Conservation (phyloP, 1,284 basidiomycete genomes). For the Trichosporon sp. region DNA sequence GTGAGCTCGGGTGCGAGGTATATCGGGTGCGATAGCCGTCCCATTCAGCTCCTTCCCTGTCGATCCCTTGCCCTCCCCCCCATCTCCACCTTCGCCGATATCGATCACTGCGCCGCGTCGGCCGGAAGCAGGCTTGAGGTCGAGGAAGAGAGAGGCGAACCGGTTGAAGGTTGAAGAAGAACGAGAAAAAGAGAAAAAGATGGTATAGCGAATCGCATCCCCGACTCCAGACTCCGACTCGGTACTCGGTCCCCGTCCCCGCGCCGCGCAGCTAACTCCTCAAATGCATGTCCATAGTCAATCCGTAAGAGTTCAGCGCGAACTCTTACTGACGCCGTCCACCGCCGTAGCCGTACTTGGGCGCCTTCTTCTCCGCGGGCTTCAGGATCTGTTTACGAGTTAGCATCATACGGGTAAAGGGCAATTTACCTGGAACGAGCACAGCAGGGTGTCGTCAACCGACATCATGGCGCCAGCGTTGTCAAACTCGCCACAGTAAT, state of each 20-base stretch:
- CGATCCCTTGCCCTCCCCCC: background rate
- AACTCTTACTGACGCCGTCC: slow-evolving; percentile 51
- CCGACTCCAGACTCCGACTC: background rate
- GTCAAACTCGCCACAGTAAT: slow-evolving; percentile 98
- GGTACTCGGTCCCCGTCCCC: background rate
- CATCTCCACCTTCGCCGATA: background rate
- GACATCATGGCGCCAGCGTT: slow-evolving; percentile 99
- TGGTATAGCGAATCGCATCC: slow-evolving; percentile 5
- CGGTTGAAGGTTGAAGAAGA: background rate
- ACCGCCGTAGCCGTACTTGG: slow-evolving; percentile 53
- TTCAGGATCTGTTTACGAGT: slow-evolving; percentile 76
- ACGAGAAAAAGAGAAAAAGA: background rate
- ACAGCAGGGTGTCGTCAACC: slow-evolving; percentile 95
- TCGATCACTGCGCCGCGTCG: background rate
- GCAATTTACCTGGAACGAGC: slow-evolving; percentile 85
- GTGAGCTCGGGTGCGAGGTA: background rate
- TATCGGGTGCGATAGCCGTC: no score
- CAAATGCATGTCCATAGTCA: slow-evolving; percentile 19
- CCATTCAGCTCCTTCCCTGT: background rate
- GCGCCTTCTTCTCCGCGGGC: slow-evolving; percentile 93
- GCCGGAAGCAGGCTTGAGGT: background rate
- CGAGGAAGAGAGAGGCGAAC: background rate
- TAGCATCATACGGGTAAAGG: no score
- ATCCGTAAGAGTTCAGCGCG: slow-evolving; percentile 1
- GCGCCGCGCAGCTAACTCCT: slow-evolving; percentile 18